Conservation (phyloP, 495 filamentous ascomycete species). For the Echria macrotheca region DNA sequence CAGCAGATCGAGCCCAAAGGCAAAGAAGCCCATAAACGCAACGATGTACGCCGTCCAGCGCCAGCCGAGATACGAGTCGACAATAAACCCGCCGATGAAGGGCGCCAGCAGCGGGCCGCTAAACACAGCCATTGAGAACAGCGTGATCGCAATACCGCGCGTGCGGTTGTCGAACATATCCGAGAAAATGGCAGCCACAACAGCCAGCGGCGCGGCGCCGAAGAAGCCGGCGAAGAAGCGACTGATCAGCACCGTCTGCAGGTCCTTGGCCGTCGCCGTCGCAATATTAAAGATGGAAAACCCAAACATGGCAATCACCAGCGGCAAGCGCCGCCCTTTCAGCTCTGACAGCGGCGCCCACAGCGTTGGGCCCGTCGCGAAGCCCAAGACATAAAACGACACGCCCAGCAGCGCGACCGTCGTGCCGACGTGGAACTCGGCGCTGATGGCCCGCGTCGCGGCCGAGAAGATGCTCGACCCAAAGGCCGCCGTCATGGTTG, state of each 20-base stretch:
- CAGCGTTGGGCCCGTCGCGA: slow-evolving; percentile 59
- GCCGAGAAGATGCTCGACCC: slow-evolving; percentile 64
- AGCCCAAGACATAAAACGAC: slow-evolving; percentile 66
- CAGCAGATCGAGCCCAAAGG: slow-evolving; percentile 63
- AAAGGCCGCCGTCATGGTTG: slow-evolving; percentile 71
- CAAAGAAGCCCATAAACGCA: slow-evolving; percentile 69
- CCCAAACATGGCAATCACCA: slow-evolving; percentile 69
- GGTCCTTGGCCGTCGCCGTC: slow-evolving; percentile 67
- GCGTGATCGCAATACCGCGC: slow-evolving; percentile 72
- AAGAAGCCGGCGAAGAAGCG: slow-evolving; percentile 79
- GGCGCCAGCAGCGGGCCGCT: slow-evolving; percentile 75
- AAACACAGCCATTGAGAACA: slow-evolving; percentile 83
- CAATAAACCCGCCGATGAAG: slow-evolving; percentile 80
- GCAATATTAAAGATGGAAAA: slow-evolving; percentile 72
- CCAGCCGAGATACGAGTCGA: slow-evolving; percentile 66
- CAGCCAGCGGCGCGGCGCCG: slow-evolving; percentile 71
- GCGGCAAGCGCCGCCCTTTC: slow-evolving; percentile 64
- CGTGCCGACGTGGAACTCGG: slow-evolving; percentile 48
- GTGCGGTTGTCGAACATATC: slow-evolving; percentile 81
- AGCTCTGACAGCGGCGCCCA: slow-evolving; percentile 77
- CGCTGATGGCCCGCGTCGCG: slow-evolving; percentile 49
- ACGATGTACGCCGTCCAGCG: slow-evolving; percentile 76
- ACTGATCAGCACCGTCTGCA: slow-evolving; percentile 76
- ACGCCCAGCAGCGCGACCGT: slow-evolving; percentile 63
- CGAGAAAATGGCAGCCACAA: slow-evolving; percentile 82